Evolutionary conservation across 2,329 filamentous ascomycete genomes (phyloP), one percentile per base, ranked within the genome.

Genomic region (Nannizziopsis barbatae): DNA sequence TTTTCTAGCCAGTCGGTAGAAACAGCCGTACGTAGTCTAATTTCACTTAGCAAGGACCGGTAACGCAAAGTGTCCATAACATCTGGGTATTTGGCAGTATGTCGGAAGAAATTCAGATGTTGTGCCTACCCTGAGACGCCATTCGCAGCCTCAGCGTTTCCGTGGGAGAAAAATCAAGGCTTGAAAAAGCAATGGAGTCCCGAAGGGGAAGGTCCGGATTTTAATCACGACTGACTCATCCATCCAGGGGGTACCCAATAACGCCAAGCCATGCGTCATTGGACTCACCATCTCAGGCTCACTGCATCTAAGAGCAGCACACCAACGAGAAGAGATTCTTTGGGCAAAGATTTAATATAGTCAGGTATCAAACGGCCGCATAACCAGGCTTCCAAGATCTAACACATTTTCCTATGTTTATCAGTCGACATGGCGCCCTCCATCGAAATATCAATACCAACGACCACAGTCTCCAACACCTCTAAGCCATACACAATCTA

Each of bases 401-500:
- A 14, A 12, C 2, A 2, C 14, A 3, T 37, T 7, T 14, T n/a
- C 14, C 35, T 37, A 8, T 8, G 35, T 15, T 41, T 22, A 27
- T 18, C 37, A 15, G 1, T 18, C 14, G 37, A 14, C 39, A 67
- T 68, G 65, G 57, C 62, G 27, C 58, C 63, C 7, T 51, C 52
- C 33, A 45, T 64, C 37, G 63, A 68, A 40, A 63, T 68, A 51
- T 61, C 62, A 22, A 64, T 68, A 31, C 65, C 74, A 10, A 71
- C 69, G n/a, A 72, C 70, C 12, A 60, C 62, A 15, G 58, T 62
- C n/a, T 62, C 69, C 44, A 58, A 62, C 44, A 56, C 64, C 35
- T 54, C 65, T 50, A 76, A 77, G 57, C 65, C 73, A 18, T 73
- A 73, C 63, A 75, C 75, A 11, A 60, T 75, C 56, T 83, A 82